A percentile compares a stretch with the other conserved stretches of the same genome.
Conservation (phyloP, 257 asterid species). For the Scutellaria baicalensis region DNA sequence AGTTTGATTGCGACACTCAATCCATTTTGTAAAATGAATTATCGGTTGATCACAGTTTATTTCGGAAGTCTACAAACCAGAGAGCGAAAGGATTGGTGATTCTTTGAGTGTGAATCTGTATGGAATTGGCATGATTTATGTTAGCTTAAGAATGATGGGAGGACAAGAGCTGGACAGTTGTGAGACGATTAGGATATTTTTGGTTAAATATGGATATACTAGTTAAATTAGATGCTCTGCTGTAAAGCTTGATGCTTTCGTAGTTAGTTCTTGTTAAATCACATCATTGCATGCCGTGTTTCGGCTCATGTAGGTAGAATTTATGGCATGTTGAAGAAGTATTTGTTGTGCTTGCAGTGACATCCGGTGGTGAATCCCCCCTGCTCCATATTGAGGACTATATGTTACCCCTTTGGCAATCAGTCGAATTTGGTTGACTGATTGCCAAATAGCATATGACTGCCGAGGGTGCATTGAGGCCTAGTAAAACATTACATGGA, state of each 20-base stretch:
- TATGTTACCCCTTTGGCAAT: slow-evolving; percentile 44
- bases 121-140: too few relatives aligned
- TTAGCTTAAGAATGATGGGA: not conserved
- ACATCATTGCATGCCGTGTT: not conserved
- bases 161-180: not conserved
- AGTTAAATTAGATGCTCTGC: not conserved
- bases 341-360: slow-evolving; percentile 16
- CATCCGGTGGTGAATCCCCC: slow-evolving; percentile 14
- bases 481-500: slow-evolving; percentile 55
- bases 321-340: not conserved
- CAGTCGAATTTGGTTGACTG: slow-evolving; percentile 65
- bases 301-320: not conserved
- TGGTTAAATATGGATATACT: not conserved
- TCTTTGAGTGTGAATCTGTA: not conserved
- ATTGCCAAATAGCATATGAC: slow-evolving; percentile 64
- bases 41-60: not conserved
- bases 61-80: not conserved
- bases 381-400: slow-evolving; percentile 13
- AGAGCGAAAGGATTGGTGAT: too few relatives aligned
- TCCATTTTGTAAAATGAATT: not conserved
- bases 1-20: not conserved
- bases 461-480: slow-evolving; percentile 41
- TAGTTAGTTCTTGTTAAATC: not conserved
- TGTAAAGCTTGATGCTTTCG: not conserved
- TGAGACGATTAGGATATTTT: not conserved